Evolutionary conservation across 2,329 filamentous ascomycete genomes (phyloP).

Genomic region (Fusarium xylarioides): DNA sequence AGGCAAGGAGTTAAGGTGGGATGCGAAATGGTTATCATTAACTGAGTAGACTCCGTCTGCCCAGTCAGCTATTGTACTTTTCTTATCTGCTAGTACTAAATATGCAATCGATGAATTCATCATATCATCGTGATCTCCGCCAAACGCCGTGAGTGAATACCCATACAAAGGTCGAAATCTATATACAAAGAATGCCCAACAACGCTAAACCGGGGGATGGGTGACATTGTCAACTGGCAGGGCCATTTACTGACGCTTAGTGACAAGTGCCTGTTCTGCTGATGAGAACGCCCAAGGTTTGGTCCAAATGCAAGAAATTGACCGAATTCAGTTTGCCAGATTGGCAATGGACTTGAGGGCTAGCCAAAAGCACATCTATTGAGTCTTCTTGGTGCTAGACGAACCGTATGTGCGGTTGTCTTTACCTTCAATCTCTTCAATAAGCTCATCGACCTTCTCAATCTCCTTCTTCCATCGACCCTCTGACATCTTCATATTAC

Average conservation of each 20-base stretch:
- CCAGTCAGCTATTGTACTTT: constrained; percentile 10
- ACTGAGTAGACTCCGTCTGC: constrained; percentile 1
- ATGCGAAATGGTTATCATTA: constrained; percentile 34
- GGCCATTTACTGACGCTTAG: not conserved
- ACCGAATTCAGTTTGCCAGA: not conserved
- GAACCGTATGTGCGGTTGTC: constrained; percentile 60
- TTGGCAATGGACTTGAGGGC: not conserved
- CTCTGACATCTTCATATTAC: constrained; percentile 85
- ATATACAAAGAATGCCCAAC: constrained; percentile 25
- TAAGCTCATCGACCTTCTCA: constrained; percentile 66
- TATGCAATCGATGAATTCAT: constrained; percentile 34
- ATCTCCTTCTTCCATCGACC: constrained; percentile 81
- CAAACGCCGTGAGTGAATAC: constrained; percentile 31
- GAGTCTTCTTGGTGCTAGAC: constrained; percentile 56
- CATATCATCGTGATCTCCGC: constrained; percentile 13
- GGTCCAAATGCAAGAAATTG: not conserved
- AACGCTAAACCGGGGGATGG: not conserved
- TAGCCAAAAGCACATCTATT: constrained; percentile 9
- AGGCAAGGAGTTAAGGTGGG: constrained; percentile 34
- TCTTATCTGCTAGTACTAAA: constrained; percentile 22
- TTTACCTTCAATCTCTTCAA: constrained; percentile 73
- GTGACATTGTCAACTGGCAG: not conserved
- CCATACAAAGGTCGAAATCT: constrained; percentile 26
- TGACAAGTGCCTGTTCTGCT: not conserved
- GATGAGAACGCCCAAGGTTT: not conserved